A percentile compares a stretch with the other conserved stretches of the same genome.
Evolutionary conservation across 2,329 filamentous ascomycete genomes (phyloP).

Genomic region (Neonectria punicea): DNA sequence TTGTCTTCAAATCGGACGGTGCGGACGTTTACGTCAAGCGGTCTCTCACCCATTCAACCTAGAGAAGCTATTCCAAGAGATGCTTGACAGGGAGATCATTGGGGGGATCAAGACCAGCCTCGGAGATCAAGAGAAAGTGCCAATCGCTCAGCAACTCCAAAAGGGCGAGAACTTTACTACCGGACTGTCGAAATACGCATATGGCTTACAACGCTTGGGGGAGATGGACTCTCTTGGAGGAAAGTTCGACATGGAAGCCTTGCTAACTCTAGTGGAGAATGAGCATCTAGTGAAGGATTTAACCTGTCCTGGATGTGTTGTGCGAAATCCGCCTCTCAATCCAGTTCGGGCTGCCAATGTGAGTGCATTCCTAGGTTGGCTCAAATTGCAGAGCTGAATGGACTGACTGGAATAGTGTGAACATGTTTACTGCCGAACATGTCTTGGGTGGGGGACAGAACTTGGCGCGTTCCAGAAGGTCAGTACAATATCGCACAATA

Average conservation of each 20-base stretch:
- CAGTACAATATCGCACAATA: neutral
- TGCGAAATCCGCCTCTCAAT: accelerated
- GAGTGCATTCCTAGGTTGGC: neutral
- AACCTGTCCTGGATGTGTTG: constrained; percentile 25
- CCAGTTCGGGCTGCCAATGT: constrained; percentile 17
- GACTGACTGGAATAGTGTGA: constrained; percentile 44
- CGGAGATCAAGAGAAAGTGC: neutral
- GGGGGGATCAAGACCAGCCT: neutral
- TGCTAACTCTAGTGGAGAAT: constrained; percentile 28
- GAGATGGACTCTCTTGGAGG: constrained; percentile 10
- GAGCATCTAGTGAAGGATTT: constrained; percentile 3
- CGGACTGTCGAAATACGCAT: constrained; percentile 18
- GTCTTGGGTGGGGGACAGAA: constrained; percentile 23
- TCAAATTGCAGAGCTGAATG: no score
- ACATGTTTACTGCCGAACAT: constrained; percentile 46
- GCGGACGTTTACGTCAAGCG: constrained; percentile 29
- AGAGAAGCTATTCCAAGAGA: constrained; percentile 38
- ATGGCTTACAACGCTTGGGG: constrained; percentile 27
- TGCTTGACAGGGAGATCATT: neutral
- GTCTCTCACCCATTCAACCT: constrained; percentile 45
- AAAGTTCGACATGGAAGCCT: constrained; percentile 23
- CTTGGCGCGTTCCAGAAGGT: neutral
- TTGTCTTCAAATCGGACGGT: neutral
- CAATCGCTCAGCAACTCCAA: constrained; percentile 24
- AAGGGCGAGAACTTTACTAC: neutral